Percentiles rank a stretch among this genome's conserved stretches.
phyloP scores from a whole-genome alignment of 2,329 filamentous ascomycete genomes.

The Nectriaceae sp. region DNA sequence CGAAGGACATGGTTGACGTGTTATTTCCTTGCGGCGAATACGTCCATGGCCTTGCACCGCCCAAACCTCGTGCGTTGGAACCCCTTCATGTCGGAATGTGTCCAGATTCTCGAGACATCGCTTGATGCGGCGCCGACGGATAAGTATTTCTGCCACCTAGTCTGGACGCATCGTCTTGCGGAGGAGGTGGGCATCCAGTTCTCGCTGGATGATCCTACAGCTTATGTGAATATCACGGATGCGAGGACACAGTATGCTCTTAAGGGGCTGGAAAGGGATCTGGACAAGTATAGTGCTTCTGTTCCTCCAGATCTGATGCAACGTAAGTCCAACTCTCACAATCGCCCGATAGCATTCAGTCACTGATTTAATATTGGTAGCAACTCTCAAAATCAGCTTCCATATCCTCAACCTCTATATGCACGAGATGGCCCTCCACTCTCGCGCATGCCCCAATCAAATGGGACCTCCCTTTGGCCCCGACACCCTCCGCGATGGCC shows the following conservation, averaged over 20 bases:
- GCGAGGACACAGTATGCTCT: slow-evolving; percentile 65
- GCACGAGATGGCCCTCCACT: slow-evolving; percentile 73
- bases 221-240: slow-evolving; percentile 58
- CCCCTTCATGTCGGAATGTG: slow-evolving; percentile 61
- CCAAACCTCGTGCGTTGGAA: slow-evolving; percentile 63
- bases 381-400: slow-evolving; percentile 64
- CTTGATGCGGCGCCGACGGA: slow-evolving; percentile 59
- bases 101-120: slow-evolving; percentile 55
- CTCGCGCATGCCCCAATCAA: slow-evolving; percentile 57
- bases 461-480: slow-evolving; percentile 49
- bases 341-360: background rate
- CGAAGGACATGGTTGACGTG: slow-evolving; percentile 61
- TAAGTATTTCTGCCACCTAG: slow-evolving; percentile 58
- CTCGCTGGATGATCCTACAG: slow-evolving; percentile 63
- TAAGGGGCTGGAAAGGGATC: slow-evolving; percentile 63
- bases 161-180: slow-evolving; percentile 62
- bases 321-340: slow-evolving; percentile 59
- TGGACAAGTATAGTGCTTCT: slow-evolving; percentile 60
- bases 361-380: slow-evolving; percentile 36
- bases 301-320: slow-evolving; percentile 55
- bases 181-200: slow-evolving; percentile 71
- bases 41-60: slow-evolving; percentile 62
- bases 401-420: slow-evolving; percentile 70
- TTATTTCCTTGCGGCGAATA: slow-evolving; percentile 61
- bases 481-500: slow-evolving; percentile 45